These are phyloP conservation scores for Heterobasidion parviporum DNA, from an alignment of 1,284 basidiomycete species.

Conservation along the genomic window DNA sequence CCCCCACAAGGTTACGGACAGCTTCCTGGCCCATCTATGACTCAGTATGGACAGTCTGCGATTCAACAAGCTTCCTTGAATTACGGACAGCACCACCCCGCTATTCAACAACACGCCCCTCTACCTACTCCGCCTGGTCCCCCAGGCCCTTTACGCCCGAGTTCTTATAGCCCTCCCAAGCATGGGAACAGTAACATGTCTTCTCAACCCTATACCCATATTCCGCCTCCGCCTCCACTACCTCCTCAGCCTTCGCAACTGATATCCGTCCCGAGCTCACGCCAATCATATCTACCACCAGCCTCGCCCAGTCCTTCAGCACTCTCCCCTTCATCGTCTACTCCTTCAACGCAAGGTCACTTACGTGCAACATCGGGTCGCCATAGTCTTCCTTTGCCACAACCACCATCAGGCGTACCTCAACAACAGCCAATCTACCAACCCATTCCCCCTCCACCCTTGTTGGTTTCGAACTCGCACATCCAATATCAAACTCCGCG, in stretches of 20 bases:
- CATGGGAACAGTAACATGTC: slow-evolving; percentile 21
- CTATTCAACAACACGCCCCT: background rate
- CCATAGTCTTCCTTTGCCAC: slow-evolving; percentile 22
- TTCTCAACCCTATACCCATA: slow-evolving; percentile 21
- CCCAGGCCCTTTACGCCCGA: slow-evolving; percentile 1
- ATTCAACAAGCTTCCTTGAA: background rate
- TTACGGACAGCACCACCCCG: background rate
- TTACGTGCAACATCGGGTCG: slow-evolving; percentile 12
- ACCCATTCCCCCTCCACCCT: slow-evolving; percentile 24
- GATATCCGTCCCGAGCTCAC: background rate
- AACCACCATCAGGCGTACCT: slow-evolving; percentile 23
- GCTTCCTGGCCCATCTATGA: background rate
- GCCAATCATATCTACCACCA: background rate
- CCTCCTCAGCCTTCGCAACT: background rate
- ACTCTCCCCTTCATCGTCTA: background rate
- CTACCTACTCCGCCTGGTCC: slow-evolving; percentile 2
- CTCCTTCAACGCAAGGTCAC: slow-evolving; percentile 1
- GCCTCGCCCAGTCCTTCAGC: background rate
- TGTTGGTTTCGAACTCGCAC: slow-evolving; percentile 18
- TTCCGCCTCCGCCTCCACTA: background rate
- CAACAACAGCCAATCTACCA: slow-evolving; percentile 22
- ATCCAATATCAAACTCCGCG: slow-evolving; percentile 16
- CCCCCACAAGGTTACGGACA: slow-evolving; percentile 19
- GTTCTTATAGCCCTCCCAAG: slow-evolving; percentile 1
- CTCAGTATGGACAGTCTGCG: background rate